These are phyloP conservation scores for Paragyromitra xinjiangensis DNA, from an alignment of 495 filamentous ascomycete genomes.

Conservation along the genomic window DNA sequence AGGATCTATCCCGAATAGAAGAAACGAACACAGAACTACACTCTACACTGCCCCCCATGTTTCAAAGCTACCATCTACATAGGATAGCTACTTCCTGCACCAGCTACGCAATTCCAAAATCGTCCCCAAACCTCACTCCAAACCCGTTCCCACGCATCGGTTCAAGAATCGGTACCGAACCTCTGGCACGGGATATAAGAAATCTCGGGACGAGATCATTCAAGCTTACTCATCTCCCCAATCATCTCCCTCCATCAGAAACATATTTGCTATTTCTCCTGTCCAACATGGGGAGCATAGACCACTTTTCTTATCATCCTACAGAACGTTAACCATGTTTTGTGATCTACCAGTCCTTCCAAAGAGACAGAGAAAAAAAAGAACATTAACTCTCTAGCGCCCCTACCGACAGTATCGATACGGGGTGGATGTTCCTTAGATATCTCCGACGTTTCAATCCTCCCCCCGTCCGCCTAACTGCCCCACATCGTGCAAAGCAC, in stretches of 20 bases:
- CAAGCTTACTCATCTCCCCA: neutral
- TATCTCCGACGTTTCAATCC: slow-evolving; percentile 11
- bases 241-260: too few relatives aligned
- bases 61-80: neutral
- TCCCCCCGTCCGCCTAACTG: neutral
- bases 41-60: neutral
- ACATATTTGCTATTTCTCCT: neutral
- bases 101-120: neutral
- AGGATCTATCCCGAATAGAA: neutral
- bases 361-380: neutral
- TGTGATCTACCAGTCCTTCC: neutral
- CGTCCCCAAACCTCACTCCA: neutral
- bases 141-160: neutral
- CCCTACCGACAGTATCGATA: neutral
- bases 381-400: neutral
- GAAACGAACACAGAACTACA: neutral
- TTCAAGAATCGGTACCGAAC: slow-evolving; percentile 4
- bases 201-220: neutral
- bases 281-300: neutral
- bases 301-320: slow-evolving; percentile 11
- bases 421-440: neutral
- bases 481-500: neutral
- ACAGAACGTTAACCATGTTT: neutral
- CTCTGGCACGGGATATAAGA: slow-evolving; percentile 1
- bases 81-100: neutral